phyloP scores from a whole-genome alignment of 495 filamentous ascomycete species.

The Pseudoneurospora amorphoporcata region DNA sequence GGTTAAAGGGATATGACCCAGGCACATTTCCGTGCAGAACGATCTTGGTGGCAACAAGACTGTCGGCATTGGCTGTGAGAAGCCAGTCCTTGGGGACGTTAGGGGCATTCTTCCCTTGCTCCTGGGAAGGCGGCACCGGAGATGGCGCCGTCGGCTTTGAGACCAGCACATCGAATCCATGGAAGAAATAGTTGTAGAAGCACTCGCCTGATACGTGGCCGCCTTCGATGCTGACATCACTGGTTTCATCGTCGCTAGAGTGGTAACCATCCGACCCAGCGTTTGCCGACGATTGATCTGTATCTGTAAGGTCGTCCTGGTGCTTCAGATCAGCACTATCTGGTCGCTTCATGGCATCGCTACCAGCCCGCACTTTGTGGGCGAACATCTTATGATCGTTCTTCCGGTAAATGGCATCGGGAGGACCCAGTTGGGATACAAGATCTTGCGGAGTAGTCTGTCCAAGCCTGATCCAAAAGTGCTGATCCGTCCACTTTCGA shows the following conservation, averaged over 20 bases:
- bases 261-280: slow-evolving; percentile 57
- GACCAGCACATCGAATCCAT: slow-evolving; percentile 89
- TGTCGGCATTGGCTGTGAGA: slow-evolving; percentile 36
- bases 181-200: slow-evolving; percentile 94
- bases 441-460: slow-evolving; percentile 85
- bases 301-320: slow-evolving; percentile 58
- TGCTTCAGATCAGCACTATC: slow-evolving; percentile 40
- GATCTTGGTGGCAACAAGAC: slow-evolving; percentile 76
- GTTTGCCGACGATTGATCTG: slow-evolving; percentile 73
- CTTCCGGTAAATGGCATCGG: slow-evolving; percentile 92
- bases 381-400: slow-evolving; percentile 87
- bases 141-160: slow-evolving; percentile 61
- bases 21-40: slow-evolving; percentile 90
- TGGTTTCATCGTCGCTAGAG: slow-evolving; percentile 52
- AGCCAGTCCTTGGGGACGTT: slow-evolving; percentile 24
- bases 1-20: slow-evolving; percentile 92
- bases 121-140: slow-evolving; percentile 48
- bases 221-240: slow-evolving; percentile 39
- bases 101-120: slow-evolving; percentile 3
- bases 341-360: slow-evolving; percentile 33
- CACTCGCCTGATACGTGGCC: slow-evolving; percentile 55
- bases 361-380: slow-evolving; percentile 50
- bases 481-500: slow-evolving; percentile 44
- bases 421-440: slow-evolving; percentile 79
- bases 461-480: slow-evolving; percentile 60